A percentile compares a stretch with the other conserved stretches of the same genome.
Conservation (phyloP, 2,329 filamentous ascomycete species). For the Alternaria ethzedia region DNA sequence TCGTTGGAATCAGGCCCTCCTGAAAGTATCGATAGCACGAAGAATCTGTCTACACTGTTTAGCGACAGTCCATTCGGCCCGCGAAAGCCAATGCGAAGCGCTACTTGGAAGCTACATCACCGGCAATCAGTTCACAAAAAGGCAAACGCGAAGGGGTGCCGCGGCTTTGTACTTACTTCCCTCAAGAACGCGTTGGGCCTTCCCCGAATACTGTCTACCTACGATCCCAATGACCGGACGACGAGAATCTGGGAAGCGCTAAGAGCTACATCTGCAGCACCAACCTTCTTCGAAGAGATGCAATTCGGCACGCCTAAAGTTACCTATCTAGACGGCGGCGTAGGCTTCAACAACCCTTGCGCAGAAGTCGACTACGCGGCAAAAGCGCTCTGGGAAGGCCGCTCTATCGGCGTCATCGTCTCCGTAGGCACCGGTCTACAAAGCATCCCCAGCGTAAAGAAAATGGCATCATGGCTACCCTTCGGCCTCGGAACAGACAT, state of each 20-base stretch:
- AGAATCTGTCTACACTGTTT: conserved; percentile 10
- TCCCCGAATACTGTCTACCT: conserved; percentile 46
- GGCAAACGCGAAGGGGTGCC: conserved; percentile 41
- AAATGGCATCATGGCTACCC: conserved; percentile 47
- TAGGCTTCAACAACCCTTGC: conserved; percentile 60
- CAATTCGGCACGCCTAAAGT: conserved; percentile 55
- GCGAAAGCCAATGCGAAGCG: conserved; percentile 16
- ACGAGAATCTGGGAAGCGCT: conserved; percentile 58
- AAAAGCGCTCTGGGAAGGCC: conserved; percentile 48
- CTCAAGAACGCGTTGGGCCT: conserved; percentile 49
- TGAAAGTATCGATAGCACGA: not conserved
- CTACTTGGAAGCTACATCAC: conserved; percentile 46
- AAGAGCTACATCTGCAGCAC: conserved; percentile 59
- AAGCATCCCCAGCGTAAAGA: conserved; percentile 47
- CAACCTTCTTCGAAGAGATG: conserved; percentile 60
- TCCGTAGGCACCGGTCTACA: conserved; percentile 49
- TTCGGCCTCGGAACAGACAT: conserved; percentile 50
- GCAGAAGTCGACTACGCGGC: conserved; percentile 58
- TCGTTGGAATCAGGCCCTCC: conserved; percentile 14
- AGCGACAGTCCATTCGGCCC: conserved; percentile 25
- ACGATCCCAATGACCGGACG: conserved; percentile 48
- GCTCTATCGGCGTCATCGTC: conserved; percentile 49
- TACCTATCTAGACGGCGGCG: conserved; percentile 58
- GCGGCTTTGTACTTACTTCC: conserved; percentile 48
- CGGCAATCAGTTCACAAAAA: conserved; percentile 44